These are phyloP conservation scores for Schwanniomyces yamadae DNA, from an alignment of 805 yeast species.

Conservation along the genomic window DNA sequence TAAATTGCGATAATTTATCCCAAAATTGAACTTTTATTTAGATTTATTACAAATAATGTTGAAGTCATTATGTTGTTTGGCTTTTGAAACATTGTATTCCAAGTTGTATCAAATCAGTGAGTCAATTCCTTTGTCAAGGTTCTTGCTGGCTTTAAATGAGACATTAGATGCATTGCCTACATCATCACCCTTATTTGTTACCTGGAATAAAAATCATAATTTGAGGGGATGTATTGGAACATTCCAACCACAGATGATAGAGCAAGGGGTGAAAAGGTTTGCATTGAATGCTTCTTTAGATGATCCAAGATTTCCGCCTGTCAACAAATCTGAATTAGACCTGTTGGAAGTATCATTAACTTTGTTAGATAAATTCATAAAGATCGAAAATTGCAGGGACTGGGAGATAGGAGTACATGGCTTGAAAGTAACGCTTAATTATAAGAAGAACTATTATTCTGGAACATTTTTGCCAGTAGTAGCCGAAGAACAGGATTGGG, in stretches of 20 bases:
- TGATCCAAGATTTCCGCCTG: slow-evolving; percentile 76
- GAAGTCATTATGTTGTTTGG: slow-evolving; percentile 35
- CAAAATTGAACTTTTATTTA: too few relatives aligned
- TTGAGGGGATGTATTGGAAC: slow-evolving; percentile 96
- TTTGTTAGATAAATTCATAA: slow-evolving; percentile 56
- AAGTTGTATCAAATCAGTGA: slow-evolving; percentile 17
- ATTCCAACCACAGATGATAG: slow-evolving; percentile 55
- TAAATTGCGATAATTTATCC: too few relatives aligned
- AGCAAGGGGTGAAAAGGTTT: slow-evolving; percentile 59
- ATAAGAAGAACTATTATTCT: slow-evolving; percentile 41
- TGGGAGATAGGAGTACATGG: slow-evolving; percentile 90
- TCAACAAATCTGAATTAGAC: slow-evolving; percentile 51
- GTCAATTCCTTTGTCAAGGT: slow-evolving; percentile 13
- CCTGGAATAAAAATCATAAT: slow-evolving; percentile 64
- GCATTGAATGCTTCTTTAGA: slow-evolving; percentile 65
- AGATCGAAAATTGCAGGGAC: slow-evolving; percentile 51
- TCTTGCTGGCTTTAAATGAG: slow-evolving; percentile 13
- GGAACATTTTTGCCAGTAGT: slow-evolving; percentile 93
- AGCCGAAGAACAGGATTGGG: slow-evolving; percentile 85
- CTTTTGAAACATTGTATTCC: slow-evolving; percentile 33
- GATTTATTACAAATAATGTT: too few relatives aligned
- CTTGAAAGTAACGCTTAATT: slow-evolving; percentile 54
- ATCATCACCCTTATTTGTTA: slow-evolving; percentile 71
- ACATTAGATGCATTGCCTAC: slow-evolving; percentile 14
- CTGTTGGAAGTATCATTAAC: slow-evolving; percentile 62